These are phyloP conservation scores for Laguncularia racemosa DNA, from an alignment of 345 rosid species.

Conservation along the genomic window DNA sequence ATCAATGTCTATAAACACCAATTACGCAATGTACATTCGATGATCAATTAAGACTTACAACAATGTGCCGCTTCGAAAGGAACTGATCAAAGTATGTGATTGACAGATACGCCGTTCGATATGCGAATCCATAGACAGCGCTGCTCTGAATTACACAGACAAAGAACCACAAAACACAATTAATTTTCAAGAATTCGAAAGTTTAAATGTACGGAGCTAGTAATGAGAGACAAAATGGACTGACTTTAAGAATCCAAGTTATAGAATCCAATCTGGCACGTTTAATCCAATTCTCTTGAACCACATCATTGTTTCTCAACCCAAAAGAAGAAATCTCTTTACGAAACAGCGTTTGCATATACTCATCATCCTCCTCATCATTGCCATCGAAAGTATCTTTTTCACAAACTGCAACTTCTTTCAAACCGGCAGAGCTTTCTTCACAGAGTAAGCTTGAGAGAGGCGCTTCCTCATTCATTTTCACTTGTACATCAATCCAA, in stretches of 20 bases:
- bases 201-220: not conserved
- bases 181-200: not conserved
- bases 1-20: too few relatives aligned
- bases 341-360: constrained; percentile 21
- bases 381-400: not conserved
- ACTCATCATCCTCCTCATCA: constrained; percentile 13
- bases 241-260: constrained; percentile 47
- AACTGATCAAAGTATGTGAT: constrained; percentile 51
- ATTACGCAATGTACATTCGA: too few relatives aligned
- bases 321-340: constrained; percentile 32
- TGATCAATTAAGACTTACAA: constrained; percentile 22
- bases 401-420: constrained; percentile 12
- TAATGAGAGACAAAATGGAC: constrained; percentile 8
- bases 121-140: constrained; percentile 28
- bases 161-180: not conserved
- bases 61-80: constrained; percentile 27
- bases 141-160: constrained; percentile 29
- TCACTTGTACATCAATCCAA: not conserved
- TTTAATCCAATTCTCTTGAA: constrained; percentile 19
- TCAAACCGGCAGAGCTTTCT: constrained; percentile 22
- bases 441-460: constrained; percentile 25
- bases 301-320: constrained; percentile 15
- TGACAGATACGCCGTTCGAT: constrained; percentile 44
- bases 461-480: constrained; percentile 5
- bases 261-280: constrained; percentile 38